Base-by-base conservation (phyloP, 2,329 filamentous ascomycete genomes). In the Plectosphaerella cucumerina region DNA sequence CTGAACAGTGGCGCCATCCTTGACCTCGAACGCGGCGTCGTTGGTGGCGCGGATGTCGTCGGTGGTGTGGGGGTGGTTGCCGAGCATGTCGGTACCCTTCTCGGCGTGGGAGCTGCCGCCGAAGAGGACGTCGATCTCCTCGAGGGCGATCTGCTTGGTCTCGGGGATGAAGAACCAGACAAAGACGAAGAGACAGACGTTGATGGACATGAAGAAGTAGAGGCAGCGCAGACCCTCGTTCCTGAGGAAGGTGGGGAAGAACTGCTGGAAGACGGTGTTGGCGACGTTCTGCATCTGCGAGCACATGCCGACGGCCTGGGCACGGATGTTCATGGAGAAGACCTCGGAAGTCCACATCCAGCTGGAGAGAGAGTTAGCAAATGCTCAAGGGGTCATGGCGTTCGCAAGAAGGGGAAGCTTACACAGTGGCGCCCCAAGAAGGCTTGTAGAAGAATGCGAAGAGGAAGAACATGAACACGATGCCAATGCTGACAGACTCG, bases 281-380 rank as follows among this genome's bases (percentile, higher is more conserved):
- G 82, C 82, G 48, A 87, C 78, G 62, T 87, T 82, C 56, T 82
- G 80, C 55, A 73, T 79, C 60, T 82, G 75, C 35, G 71, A 74
- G 54, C 68, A 82, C 84, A 87, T 87, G 50, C 83, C 84, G 14
- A 87, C 82, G 34, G 84, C 84, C 63, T 87, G 84, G 5, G 84
- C 82, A 52, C 84, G 82, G n/a, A 87, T 80, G 65, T 87, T 87
- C 80, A 86, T 85, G 49, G 77, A 82, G 71, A 87, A 87, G 53
- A 87, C 73, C 58, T 87, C 84, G 2, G 82, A 76, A 0, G 84
- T 87, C 79, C 81, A 87, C 63, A 87, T 87, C 84, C 85, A 88
- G 17, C 82, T 80, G 5, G 18, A 9, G 17, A 18, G 14, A 10
- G 11, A 15, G 20, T 18, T 39, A 23, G 17, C 31, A 20, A n/a